phyloP scores from a whole-genome alignment of 768 basidiomycete genomes.

The Rhodotorula diobovata region DNA sequence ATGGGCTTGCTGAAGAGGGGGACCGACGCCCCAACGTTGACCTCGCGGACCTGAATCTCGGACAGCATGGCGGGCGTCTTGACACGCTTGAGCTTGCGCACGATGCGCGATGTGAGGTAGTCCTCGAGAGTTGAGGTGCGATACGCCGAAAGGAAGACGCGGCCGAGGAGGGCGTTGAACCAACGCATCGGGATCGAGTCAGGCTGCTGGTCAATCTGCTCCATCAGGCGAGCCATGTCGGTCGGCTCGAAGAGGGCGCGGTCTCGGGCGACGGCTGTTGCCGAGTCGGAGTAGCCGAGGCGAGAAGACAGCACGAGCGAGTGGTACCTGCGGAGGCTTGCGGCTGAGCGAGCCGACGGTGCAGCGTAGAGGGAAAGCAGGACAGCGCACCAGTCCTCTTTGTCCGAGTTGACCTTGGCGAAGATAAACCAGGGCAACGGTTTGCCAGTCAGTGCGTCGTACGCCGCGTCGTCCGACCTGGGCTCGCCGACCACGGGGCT shows the following conservation, averaged over 20 bases:
- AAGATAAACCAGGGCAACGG: constrained; percentile 81
- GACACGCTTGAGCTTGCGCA: constrained; percentile 89
- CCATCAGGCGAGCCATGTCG: constrained; percentile 78
- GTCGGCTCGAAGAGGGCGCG: constrained; percentile 61
- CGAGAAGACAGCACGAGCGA: constrained; percentile 65
- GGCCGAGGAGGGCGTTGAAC: constrained; percentile 89
- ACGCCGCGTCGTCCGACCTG: constrained; percentile 17
- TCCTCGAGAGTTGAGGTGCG: constrained; percentile 60
- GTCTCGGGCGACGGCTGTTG: constrained; percentile 60
- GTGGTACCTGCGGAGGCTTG: constrained; percentile 51
- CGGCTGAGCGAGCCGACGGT: not conserved
- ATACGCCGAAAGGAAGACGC: constrained; percentile 88
- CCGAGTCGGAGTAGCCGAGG: constrained; percentile 66
- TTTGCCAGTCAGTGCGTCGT: constrained; percentile 52
- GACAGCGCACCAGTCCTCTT: constrained; percentile 91
- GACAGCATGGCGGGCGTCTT: constrained; percentile 81
- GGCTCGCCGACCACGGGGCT: not conserved
- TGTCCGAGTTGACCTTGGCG: constrained; percentile 75
- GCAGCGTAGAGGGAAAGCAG: constrained; percentile 51
- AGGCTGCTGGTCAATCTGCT: constrained; percentile 82
- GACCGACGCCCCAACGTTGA: constrained; percentile 75
- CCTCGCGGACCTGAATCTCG: constrained; percentile 79
- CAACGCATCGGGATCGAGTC: constrained; percentile 97
- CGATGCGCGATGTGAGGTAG: constrained; percentile 77
- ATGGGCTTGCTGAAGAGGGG: constrained; percentile 93